Base-by-base conservation (phyloP, 768 basidiomycete species). In the Tylopilus sp. region DNA sequence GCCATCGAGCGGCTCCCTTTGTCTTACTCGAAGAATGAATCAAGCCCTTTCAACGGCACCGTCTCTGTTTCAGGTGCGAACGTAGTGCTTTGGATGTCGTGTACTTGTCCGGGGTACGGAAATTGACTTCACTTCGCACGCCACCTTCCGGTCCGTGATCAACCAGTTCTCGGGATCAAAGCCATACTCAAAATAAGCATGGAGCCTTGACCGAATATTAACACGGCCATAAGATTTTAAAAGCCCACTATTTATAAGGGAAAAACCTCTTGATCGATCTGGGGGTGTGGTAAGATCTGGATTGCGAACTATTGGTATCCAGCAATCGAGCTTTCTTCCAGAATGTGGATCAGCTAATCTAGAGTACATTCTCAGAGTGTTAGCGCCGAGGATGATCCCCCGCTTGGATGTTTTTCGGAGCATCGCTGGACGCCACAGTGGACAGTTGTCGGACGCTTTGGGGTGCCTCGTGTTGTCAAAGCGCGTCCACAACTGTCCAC, bases 401-500 rank as follows among this genome's bases (percentile, higher is more conserved):
- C 31, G 14, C 24, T 17, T 22, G 41, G 41, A 48, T 28, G 37
- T 59, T 57, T 41, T 42, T 34, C 42, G 41, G 51, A 36, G 38
- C n/a, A 47, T 50, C 24, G 11, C 42, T 46, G 36, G 48, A 46
- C 47, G 56, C 60, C 60, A 56, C 54, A 54, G 55, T 48, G 50
- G 37, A 43, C 43, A 11, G 19, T 38, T 21, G n/a, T n/a, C 22
- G 40, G 50, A 37, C 36, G 36, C 52, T 55, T 63, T 63, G 59
- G 26, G 34, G 51, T 17, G 60, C 60, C 67, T 69, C 67, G 65
- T 67, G 67, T 46, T 30, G 43, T 47, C 63, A 61, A 56, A 63
- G 68, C 64, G 36, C 48, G 14, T 57, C 59, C 50, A 55, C 56
- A 54, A 59, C 56, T 52, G 67, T 63, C 65, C 68, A 69, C 65